These are phyloP conservation scores for Lentinula lateritia DNA, from an alignment of 768 basidiomycete genomes.

Conservation along the genomic window DNA sequence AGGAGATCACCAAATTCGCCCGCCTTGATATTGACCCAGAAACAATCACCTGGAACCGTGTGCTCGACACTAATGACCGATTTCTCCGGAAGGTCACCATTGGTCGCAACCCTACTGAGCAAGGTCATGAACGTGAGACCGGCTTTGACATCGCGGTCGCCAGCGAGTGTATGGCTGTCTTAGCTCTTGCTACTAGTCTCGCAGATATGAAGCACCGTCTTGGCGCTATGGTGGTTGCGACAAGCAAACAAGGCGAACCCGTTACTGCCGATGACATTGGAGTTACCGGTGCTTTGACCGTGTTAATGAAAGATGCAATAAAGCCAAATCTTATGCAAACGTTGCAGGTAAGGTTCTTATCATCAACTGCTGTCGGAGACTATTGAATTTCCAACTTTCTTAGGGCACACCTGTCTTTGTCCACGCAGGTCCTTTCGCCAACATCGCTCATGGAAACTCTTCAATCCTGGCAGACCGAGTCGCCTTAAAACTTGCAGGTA, in stretches of 20 bases:
- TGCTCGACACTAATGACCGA: slow-evolving; percentile 94
- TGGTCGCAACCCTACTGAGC: slow-evolving; percentile 86
- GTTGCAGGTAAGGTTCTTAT: slow-evolving; percentile 50
- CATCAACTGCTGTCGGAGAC: background rate
- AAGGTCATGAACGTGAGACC: slow-evolving; percentile 82
- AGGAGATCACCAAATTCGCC: slow-evolving; percentile 86
- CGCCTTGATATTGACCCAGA: slow-evolving; percentile 86
- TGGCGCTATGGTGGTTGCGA: slow-evolving; percentile 96
- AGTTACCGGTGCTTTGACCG: slow-evolving; percentile 90
- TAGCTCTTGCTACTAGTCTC: slow-evolving; percentile 84
- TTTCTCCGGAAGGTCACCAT: slow-evolving; percentile 93
- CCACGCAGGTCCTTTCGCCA: slow-evolving; percentile 97
- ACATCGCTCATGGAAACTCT: slow-evolving; percentile 98
- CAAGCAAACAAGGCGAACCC: slow-evolving; percentile 84
- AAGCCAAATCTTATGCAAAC: slow-evolving; percentile 99
- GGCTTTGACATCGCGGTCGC: slow-evolving; percentile 98
- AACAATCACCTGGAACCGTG: slow-evolving; percentile 97
- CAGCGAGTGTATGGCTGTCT: slow-evolving; percentile 96
- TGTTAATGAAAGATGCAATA: slow-evolving; percentile 97
- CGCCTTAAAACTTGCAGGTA: slow-evolving; percentile 94
- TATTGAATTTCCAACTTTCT: background rate
- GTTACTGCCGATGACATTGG: slow-evolving; percentile 97
- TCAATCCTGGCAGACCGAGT: slow-evolving; percentile 97
- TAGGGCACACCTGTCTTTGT: slow-evolving; percentile 98
- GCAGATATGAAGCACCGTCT: slow-evolving; percentile 89